These are phyloP conservation scores for Blastocystis sp. DNA, from an alignment of 352 stramenopile species.

Conservation along the genomic window DNA sequence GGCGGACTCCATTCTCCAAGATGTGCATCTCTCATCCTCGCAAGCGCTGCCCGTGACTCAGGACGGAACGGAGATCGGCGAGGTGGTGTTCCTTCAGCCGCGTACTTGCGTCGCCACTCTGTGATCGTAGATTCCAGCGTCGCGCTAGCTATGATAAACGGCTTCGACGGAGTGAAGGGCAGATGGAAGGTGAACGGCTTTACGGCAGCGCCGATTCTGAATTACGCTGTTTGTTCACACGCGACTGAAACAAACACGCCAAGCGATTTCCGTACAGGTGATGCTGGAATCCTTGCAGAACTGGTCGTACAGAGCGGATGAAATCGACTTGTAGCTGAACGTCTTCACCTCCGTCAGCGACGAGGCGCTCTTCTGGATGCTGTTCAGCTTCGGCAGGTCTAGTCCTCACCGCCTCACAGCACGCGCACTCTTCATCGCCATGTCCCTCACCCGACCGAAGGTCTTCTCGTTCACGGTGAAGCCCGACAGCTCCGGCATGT, in stretches of 20 bases:
- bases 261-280: background rate
- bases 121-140: background rate
- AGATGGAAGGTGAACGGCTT: background rate
- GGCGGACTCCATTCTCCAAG: background rate
- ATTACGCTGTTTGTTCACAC: background rate
- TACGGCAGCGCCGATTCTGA: background rate
- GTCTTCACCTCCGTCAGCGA: background rate
- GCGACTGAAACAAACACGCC: background rate
- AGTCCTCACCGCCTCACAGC: background rate
- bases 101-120: background rate
- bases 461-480: constrained; percentile 1
- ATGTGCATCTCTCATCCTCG: background rate
- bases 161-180: background rate
- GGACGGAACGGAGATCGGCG: background rate
- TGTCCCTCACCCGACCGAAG: background rate
- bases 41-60: background rate
- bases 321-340: background rate
- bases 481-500: background rate
- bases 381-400: background rate
- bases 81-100: background rate
- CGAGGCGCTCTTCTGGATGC: background rate
- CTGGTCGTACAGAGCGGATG: background rate
- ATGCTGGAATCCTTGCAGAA: background rate
- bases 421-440: background rate
- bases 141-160: background rate